Evolutionary conservation across 306 rosid species (phyloP).

Genomic region (Pterocarpus macrocarpus): DNA sequence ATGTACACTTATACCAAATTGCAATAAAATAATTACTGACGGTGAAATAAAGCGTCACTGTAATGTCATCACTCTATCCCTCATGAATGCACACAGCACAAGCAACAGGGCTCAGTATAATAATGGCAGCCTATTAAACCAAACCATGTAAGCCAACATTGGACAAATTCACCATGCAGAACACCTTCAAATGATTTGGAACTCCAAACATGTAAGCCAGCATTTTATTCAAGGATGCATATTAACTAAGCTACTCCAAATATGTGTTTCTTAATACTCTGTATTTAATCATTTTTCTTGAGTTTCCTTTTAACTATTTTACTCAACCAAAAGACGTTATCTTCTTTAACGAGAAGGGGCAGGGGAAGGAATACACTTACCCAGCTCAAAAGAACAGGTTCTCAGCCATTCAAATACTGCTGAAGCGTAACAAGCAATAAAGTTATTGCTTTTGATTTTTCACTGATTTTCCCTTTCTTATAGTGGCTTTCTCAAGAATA

Average conservation of each 20-base stretch:
- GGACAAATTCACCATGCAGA: not conserved
- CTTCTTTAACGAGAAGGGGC: not conserved
- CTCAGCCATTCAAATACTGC: not conserved
- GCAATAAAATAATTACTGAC: not conserved
- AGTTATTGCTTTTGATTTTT: not conserved
- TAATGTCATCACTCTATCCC: constrained; percentile 2
- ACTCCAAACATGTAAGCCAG: constrained; percentile 12
- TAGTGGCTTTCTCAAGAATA: not conserved
- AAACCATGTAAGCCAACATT: constrained; percentile 23
- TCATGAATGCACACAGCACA: constrained; percentile 5
- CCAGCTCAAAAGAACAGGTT: not conserved
- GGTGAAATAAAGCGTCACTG: constrained; percentile 20
- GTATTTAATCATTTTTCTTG: not conserved
- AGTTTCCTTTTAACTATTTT: not conserved
- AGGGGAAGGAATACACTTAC: not conserved
- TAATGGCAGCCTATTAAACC: not conserved
- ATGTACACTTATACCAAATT: not conserved
- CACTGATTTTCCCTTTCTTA: not conserved
- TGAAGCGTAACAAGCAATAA: not conserved
- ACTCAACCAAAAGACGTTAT: constrained; percentile 3
- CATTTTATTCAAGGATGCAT: not conserved
- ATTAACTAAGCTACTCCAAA: constrained; percentile 15
- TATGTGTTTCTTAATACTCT: not conserved
- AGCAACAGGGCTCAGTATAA: not conserved
- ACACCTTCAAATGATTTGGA: not conserved